Evolutionary conservation across 345 rosid species (phyloP).

Genomic region (Melaleuca alternifolia): DNA sequence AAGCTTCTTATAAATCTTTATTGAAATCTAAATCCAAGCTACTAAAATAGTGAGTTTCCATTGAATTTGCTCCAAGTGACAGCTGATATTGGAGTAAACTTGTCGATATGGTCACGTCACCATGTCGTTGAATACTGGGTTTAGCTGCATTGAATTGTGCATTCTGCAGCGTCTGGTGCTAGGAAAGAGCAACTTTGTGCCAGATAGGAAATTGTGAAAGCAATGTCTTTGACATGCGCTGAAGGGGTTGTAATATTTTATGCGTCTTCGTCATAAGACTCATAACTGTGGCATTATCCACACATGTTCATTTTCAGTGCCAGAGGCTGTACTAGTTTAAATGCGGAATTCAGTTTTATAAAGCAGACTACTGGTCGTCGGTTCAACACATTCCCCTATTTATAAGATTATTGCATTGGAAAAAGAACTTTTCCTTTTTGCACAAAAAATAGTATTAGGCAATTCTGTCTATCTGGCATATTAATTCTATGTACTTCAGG

Average conservation of each 20-base stretch:
- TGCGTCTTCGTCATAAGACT: neutral
- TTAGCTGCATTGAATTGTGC: neutral
- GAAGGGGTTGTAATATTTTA: neutral
- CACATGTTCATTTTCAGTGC: neutral
- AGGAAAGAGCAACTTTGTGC: neutral
- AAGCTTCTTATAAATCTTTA: no score
- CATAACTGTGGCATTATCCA: neutral
- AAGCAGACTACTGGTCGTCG: neutral
- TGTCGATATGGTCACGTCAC: neutral
- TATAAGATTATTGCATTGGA: neutral
- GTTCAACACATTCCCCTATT: neutral
- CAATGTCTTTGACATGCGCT: neutral
- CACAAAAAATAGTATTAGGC: neutral
- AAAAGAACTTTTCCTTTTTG: neutral
- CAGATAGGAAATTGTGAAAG: neutral
- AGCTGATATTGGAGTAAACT: neutral
- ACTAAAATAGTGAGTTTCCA: no score
- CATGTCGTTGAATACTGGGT: neutral
- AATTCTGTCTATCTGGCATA: neutral
- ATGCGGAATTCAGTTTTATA: neutral
- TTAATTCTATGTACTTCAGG: constrained; percentile 27
- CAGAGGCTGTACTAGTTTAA: neutral
- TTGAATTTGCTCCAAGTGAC: neutral
- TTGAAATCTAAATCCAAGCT: no score
- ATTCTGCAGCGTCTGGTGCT: neutral